Evolutionary conservation across 164 flowering plant genomes (phyloP), one percentile per base, ranked within the genome.

Genomic region (Umbellularia californica): DNA sequence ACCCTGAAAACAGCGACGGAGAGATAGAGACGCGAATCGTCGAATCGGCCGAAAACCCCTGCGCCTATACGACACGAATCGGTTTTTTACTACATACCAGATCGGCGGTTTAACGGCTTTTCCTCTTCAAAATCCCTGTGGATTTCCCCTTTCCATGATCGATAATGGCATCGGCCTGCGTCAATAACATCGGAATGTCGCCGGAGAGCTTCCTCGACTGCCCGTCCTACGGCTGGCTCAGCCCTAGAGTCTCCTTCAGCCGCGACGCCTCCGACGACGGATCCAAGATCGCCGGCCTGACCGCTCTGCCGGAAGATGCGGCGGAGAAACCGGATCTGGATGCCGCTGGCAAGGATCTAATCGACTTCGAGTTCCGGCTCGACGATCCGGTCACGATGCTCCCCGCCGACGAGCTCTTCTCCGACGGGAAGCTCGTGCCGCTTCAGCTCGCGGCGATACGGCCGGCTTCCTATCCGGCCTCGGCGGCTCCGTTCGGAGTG

Each of bases 81-180:
- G n/a, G 20, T 14, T 20, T 14, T 20, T 20, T 1, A 55, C 3
- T 1, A 55, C 3, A 55, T 3, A 17, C 20, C 9, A 14, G 24
- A 15, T 25, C 67, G 33, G 27, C 17, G 64, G 7, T 23, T 24
- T 64, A 22, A 10, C 14, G 67, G 28, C 67, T 24, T 24, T 20
- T 64, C 22, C 67, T 64, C 28, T 64, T 13, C 30, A 3, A 20
- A 55, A 55, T 20, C 47, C 19, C 28, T 24, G 9, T 2, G 2
- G 11, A 17, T 6, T 23, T 20, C 28, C 3, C 33, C 28, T 3
- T 55, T 68, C 66, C 65, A 74, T 76, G 77, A 72, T 71, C 76
- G 83, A 70, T 63, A 58, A 94, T 91, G 97, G 94, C 97, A 30
- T 94, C 98, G 0, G 97, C 96, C 14, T 92, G 97, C 78, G 88